Conservation (phyloP, 805 yeast genomes). For the Saturnispora halmiae region DNA sequence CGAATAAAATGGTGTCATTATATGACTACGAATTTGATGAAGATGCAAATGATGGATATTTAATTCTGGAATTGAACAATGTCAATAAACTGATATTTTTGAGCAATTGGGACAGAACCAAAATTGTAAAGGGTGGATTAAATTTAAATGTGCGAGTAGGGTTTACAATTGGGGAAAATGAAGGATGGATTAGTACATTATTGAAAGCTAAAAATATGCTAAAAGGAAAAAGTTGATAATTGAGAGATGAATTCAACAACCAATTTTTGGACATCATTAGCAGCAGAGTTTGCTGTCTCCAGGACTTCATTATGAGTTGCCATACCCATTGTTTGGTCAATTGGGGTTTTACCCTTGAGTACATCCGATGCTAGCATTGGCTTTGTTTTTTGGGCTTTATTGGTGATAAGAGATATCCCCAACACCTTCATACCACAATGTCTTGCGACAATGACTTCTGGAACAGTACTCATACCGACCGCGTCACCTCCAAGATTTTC, state of each 20-base stretch:
- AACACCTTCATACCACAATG: conserved; percentile 76
- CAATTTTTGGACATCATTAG: conserved; percentile 66
- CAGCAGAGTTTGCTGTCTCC: conserved; percentile 71
- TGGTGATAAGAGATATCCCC: conserved; percentile 82
- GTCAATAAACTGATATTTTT: conserved; percentile 52
- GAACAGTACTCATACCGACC: conserved; percentile 97
- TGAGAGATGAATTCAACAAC: conserved; percentile 43
- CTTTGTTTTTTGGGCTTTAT: conserved; percentile 61
- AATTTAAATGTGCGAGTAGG: conserved; percentile 27
- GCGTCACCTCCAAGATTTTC: conserved; percentile 76
- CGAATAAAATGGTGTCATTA: conserved; percentile 55
- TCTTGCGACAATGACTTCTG: conserved; percentile 88
- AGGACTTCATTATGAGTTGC: conserved; percentile 92
- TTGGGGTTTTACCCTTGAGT: conserved; percentile 21
- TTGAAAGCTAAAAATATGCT: conserved; percentile 55
- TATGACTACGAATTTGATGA: conserved; percentile 74
- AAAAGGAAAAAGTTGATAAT: conserved; percentile 22
- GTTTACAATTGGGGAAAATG: conserved; percentile 37
- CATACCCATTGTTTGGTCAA: conserved; percentile 49
- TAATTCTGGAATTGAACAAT: conserved; percentile 53
- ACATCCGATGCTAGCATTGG: conserved; percentile 60
- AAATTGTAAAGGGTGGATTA: conserved; percentile 26
- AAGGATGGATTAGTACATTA: conserved; percentile 64
- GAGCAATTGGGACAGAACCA: conserved; percentile 32
- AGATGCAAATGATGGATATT: conserved; percentile 45